Percentiles rank a stretch among this genome's conserved stretches.
Evolutionary conservation across 345 rosid genomes (phyloP).

Genomic region (Physaria fendleri): DNA sequence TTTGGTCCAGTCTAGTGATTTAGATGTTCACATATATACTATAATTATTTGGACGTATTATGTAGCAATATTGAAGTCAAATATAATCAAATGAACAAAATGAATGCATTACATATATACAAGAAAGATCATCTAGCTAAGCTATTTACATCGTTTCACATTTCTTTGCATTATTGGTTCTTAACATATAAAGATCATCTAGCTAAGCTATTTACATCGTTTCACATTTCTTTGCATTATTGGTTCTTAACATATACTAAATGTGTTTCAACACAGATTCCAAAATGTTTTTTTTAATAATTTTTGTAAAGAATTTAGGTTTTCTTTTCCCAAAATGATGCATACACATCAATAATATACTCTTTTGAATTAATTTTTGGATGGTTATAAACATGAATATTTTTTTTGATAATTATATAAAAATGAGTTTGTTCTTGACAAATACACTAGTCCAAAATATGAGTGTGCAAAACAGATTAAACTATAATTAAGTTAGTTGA

Average conservation of each 20-base stretch:
- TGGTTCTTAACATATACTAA: too few species aligned
- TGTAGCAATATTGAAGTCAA: not conserved
- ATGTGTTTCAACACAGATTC: too few species aligned
- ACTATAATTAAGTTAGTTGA: too few species aligned
- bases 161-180: too few species aligned
- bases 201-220: not conserved
- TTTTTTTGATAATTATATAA: too few species aligned
- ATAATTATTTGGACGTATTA: not conserved
- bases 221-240: not conserved
- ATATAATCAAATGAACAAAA: not conserved
- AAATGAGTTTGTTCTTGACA: not conserved
- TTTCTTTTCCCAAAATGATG: too few species aligned
- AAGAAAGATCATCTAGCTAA: not conserved
- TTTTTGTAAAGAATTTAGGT: too few species aligned
- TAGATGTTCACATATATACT: constrained; percentile 15
- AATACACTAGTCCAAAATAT: not conserved
- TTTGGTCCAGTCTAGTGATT: constrained; percentile 37
- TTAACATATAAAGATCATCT: not conserved
- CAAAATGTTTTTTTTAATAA: too few species aligned
- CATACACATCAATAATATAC: too few species aligned
- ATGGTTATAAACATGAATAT: not conserved
- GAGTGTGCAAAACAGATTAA: not conserved
- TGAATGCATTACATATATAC: not conserved
- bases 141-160: not conserved
- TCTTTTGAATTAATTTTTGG: not conserved